These are phyloP conservation scores for Orychophragmus violaceus DNA, from an alignment of 345 rosid genomes.

Conservation along the genomic window DNA sequence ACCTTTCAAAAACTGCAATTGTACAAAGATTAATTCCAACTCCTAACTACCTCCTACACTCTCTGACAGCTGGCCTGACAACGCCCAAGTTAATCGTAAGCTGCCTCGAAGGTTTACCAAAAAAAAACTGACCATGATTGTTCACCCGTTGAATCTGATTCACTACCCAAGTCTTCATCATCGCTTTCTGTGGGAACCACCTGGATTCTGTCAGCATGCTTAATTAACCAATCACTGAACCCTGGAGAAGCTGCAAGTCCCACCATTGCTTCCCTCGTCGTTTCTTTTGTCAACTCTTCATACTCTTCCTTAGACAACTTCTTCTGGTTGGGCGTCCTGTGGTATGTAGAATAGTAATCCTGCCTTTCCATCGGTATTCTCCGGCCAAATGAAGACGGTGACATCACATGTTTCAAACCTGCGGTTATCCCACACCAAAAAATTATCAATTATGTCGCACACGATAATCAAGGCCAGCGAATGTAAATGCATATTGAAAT, in stretches of 20 bases:
- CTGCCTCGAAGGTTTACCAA: slow-evolving; percentile 10
- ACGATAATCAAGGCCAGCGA: background rate
- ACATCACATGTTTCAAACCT: slow-evolving; percentile 33
- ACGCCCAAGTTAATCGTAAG: background rate
- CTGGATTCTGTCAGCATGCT: slow-evolving; percentile 63
- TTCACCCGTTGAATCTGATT: slow-evolving; percentile 54
- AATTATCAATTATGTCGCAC: background rate
- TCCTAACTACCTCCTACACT: background rate
- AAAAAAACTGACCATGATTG: slow-evolving; percentile 10
- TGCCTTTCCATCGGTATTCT: slow-evolving; percentile 11
- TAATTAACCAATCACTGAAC: slow-evolving; percentile 63
- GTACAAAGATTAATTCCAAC: slow-evolving; percentile 11
- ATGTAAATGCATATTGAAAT: background rate
- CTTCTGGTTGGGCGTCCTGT: slow-evolving; percentile 48
- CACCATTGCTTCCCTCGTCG: slow-evolving; percentile 60
- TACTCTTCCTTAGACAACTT: slow-evolving; percentile 62
- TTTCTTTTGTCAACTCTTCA: slow-evolving; percentile 66
- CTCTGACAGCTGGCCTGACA: background rate
- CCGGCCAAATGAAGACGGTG: slow-evolving; percentile 21
- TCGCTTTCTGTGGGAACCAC: slow-evolving; percentile 47
- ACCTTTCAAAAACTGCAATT: background rate
- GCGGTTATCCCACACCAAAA: background rate
- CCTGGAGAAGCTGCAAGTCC: slow-evolving; percentile 69
- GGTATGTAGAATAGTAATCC: slow-evolving; percentile 68
- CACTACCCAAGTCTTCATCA: slow-evolving; percentile 61